Percentiles rank a stretch among this genome's conserved stretches.
Evolutionary conservation across 2,329 filamentous ascomycete genomes (phyloP).

Genomic region (Epichloe scottii): DNA sequence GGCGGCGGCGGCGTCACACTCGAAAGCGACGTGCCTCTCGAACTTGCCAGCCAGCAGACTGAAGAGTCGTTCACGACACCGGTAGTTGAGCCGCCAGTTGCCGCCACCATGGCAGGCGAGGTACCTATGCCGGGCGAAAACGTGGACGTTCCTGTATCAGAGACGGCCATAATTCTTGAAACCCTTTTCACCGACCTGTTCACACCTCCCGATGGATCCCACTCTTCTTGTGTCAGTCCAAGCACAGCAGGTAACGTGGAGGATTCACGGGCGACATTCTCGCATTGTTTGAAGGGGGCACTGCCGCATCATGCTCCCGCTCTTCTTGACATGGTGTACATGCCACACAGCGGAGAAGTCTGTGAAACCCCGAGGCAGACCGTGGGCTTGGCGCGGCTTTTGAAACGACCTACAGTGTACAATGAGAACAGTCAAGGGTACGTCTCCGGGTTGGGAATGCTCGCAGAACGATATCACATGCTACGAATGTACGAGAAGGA

Average conservation of each 20-base stretch:
- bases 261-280: not conserved
- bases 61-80: not conserved
- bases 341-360: constrained; percentile 20
- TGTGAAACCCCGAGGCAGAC: constrained; percentile 9
- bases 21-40: not conserved
- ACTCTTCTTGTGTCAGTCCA: not conserved
- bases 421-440: constrained; percentile 6
- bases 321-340: constrained; percentile 21
- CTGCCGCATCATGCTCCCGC: not conserved
- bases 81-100: not conserved
- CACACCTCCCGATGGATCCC: not conserved
- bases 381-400: constrained; percentile 10
- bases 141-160: not conserved
- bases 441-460: not conserved
- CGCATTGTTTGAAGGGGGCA: constrained; percentile 2
- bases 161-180: not conserved
- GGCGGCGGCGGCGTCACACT: not conserved
- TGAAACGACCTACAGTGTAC: constrained; percentile 9
- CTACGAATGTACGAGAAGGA: constrained; percentile 37
- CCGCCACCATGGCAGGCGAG: not conserved
- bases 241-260: not conserved
- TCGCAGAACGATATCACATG: constrained; percentile 20
- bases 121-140: not conserved
- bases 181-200: not conserved
- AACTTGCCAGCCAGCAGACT: not conserved